Percentiles rank a stretch among this genome's conserved stretches.
Evolutionary conservation across 805 yeast species (phyloP).

Genomic region (Saccharomycopsis sp.): DNA sequence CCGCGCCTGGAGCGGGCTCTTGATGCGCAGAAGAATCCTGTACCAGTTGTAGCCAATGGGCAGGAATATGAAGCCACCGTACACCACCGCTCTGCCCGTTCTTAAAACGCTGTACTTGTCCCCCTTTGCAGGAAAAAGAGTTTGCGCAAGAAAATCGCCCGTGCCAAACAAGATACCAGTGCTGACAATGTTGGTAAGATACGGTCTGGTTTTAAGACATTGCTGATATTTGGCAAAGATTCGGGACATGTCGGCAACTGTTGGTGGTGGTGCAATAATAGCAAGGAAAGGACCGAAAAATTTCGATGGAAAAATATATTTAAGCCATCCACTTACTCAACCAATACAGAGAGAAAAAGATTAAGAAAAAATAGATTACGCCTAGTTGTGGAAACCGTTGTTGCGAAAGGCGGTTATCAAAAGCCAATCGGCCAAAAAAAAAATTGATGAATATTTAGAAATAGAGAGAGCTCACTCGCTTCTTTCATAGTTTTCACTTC

Average conservation of each 20-base stretch:
- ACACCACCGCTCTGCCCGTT: conserved; percentile 53
- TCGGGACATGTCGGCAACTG: too few species aligned
- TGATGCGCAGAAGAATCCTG: conserved; percentile 31
- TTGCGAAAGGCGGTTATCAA: neutral
- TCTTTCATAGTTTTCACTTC: too few species aligned
- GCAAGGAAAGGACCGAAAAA: neutral
- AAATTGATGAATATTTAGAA: too few species aligned
- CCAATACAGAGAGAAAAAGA: neutral
- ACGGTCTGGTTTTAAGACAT: conserved; percentile 36
- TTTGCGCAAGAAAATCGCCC: conserved; percentile 72
- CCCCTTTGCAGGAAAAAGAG: conserved; percentile 30
- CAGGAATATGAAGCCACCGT: conserved; percentile 68
- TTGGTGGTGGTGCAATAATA: conserved; percentile 3
- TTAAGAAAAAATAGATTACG: neutral
- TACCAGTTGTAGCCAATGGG: conserved; percentile 73
- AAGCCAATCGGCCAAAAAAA: too few species aligned
- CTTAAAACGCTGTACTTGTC: conserved; percentile 28
- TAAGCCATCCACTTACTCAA: neutral
- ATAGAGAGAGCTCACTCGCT: too few species aligned
- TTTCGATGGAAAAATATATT: neutral
- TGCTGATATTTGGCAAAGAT: conserved; percentile 13
- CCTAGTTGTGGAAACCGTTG: neutral
- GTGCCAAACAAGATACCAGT: conserved; percentile 59
- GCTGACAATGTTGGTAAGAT: conserved; percentile 43
- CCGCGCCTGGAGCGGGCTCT: conserved; percentile 10